Evolutionary conservation across 805 yeast genomes (phyloP).

Genomic region (Candida hungchunana): DNA sequence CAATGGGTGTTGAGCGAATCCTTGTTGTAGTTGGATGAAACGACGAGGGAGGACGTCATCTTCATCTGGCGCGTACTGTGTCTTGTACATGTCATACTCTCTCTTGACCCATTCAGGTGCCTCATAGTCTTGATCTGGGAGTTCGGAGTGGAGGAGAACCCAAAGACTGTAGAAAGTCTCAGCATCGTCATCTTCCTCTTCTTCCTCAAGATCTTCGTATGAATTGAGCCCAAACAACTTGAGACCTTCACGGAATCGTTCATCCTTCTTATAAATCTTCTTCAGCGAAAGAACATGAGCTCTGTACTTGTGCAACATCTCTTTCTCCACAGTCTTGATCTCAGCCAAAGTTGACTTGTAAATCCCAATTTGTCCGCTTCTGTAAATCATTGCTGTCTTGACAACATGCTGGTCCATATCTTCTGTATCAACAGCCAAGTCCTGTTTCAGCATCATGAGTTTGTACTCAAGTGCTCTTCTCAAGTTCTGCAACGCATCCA

Average conservation of each 20-base stretch:
- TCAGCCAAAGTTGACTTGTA: constrained; percentile 40
- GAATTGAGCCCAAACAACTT: constrained; percentile 43
- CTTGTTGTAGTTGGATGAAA: constrained; percentile 7
- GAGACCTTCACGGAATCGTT: constrained; percentile 42
- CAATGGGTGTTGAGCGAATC: constrained; percentile 5
- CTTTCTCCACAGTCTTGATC: constrained; percentile 49
- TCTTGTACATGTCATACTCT: constrained; percentile 2
- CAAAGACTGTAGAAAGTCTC: constrained; percentile 26
- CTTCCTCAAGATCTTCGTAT: constrained; percentile 38
- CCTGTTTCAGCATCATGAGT: constrained; percentile 23
- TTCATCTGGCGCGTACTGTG: background rate
- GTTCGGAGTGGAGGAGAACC: constrained; percentile 13
- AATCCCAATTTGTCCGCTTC: constrained; percentile 45
- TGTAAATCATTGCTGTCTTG: constrained; percentile 39
- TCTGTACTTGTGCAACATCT: constrained; percentile 39
- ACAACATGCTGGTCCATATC: constrained; percentile 20
- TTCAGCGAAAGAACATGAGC: constrained; percentile 43
- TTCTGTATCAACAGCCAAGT: constrained; percentile 2
- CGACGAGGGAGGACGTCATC: background rate
- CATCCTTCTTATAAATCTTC: constrained; percentile 48
- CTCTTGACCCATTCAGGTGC: constrained; percentile 19
- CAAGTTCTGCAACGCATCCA: constrained; percentile 55
- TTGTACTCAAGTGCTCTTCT: constrained; percentile 53
- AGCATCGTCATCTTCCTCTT: constrained; percentile 35
- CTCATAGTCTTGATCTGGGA: constrained; percentile 9